Conservation (phyloP, 2,329 filamentous ascomycete genomes). For the Ascochyta fabae region DNA sequence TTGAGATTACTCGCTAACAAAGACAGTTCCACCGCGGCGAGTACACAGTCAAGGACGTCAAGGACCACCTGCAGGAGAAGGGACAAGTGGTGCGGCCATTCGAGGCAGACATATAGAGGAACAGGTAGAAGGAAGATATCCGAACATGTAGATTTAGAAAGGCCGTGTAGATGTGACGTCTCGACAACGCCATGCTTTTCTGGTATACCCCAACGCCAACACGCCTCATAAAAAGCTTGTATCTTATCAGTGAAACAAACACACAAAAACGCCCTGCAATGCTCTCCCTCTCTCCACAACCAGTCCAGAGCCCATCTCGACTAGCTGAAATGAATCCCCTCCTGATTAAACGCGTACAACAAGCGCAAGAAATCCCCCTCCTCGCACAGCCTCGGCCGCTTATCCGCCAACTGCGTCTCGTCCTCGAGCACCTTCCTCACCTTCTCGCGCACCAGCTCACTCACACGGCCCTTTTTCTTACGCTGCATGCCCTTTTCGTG, state of each 20-base stretch:
- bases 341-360: slow-evolving; percentile 83
- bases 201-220: slow-evolving; percentile 32
- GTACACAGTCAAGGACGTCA: slow-evolving; percentile 93
- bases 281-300: background rate
- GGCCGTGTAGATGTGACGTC: background rate
- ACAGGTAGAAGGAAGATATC: too few species aligned
- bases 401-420: slow-evolving; percentile 79
- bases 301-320: background rate
- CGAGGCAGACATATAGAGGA: slow-evolving; percentile 56
- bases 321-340: slow-evolving; percentile 88
- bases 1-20: background rate
- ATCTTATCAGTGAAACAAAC: background rate
- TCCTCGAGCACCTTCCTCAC: slow-evolving; percentile 83
- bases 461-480: slow-evolving; percentile 74
- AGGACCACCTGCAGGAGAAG: slow-evolving; percentile 75
- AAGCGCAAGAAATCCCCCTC: slow-evolving; percentile 90
- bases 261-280: slow-evolving; percentile 26
- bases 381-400: slow-evolving; percentile 83
- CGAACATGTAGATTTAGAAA: background rate
- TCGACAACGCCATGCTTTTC: slow-evolving; percentile 24
- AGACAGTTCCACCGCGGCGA: slow-evolving; percentile 87
- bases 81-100: slow-evolving; percentile 81
- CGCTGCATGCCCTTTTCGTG: slow-evolving; percentile 36
- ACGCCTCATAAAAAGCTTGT: slow-evolving; percentile 6
- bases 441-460: slow-evolving; percentile 83